Conservation (phyloP, 2,329 filamentous ascomycete species). For the Zarea fungicola region DNA sequence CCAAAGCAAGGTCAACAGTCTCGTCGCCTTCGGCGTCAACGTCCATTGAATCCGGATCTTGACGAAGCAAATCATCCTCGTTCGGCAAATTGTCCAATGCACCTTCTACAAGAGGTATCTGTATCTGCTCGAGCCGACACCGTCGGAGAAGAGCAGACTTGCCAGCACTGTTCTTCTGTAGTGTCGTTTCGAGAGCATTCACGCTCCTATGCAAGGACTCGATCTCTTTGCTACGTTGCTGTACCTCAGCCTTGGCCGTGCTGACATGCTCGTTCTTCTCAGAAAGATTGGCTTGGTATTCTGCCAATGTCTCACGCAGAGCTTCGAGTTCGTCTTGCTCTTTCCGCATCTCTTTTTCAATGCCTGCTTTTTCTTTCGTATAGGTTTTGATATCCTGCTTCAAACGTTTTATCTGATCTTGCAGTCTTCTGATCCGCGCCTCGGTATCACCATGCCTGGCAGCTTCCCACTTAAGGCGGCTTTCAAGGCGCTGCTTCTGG, state of each 20-base stretch:
- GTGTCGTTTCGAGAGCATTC: conserved; percentile 75
- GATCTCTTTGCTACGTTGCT: conserved; percentile 79
- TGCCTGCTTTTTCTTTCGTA: conserved; percentile 64
- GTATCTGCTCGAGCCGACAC: conserved; percentile 91
- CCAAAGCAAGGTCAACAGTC: conserved; percentile 59
- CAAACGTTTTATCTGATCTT: conserved; percentile 61
- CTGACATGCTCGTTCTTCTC: conserved; percentile 69
- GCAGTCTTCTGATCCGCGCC: conserved; percentile 62
- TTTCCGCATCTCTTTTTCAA: conserved; percentile 67
- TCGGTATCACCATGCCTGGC: conserved; percentile 53
- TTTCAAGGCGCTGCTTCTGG: conserved; percentile 71
- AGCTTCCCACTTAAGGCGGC: conserved; percentile 52
- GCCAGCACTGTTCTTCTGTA: conserved; percentile 77
- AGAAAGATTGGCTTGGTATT: conserved; percentile 61
- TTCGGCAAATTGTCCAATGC: conserved; percentile 85
- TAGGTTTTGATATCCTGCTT: conserved; percentile 65
- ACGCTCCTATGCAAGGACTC: conserved; percentile 70
- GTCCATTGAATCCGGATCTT: conserved; percentile 87
- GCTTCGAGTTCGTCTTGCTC: conserved; percentile 73
- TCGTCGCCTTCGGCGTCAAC: conserved; percentile 65
- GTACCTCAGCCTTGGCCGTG: conserved; percentile 73
- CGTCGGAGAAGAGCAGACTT: conserved; percentile 81
- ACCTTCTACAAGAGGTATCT: conserved; percentile 69
- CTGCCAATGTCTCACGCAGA: conserved; percentile 65
- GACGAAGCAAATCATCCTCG: conserved; percentile 71